These are phyloP conservation scores for Carpinus fangiana DNA, from an alignment of 306 rosid species.

Conservation along the genomic window DNA sequence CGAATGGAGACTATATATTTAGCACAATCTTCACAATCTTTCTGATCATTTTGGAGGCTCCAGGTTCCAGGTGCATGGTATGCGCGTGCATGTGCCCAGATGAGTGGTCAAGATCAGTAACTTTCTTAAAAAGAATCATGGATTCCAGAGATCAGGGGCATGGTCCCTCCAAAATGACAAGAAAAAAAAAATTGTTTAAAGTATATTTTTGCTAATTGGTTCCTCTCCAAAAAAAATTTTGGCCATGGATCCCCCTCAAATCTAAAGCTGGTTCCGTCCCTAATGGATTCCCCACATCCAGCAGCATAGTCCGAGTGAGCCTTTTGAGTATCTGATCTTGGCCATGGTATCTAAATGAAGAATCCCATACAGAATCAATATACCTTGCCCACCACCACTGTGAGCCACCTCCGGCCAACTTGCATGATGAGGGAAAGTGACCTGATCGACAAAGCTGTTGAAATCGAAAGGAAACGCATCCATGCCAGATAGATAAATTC, in stretches of 20 bases:
- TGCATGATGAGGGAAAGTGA: not conserved
- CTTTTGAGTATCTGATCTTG: not conserved
- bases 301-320: not conserved
- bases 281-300: not conserved
- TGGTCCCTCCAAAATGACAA: too few relatives aligned
- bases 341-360: not conserved
- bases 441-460: conserved; percentile 30
- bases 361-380: not conserved
- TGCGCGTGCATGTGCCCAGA: too few relatives aligned
- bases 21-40: too few relatives aligned
- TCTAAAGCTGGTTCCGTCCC: too few relatives aligned
- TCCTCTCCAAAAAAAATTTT: too few relatives aligned
- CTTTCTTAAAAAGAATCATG: not conserved
- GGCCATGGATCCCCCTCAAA: too few relatives aligned
- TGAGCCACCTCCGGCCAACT: conserved; percentile 32
- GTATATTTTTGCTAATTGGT: too few relatives aligned
- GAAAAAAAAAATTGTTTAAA: too few relatives aligned
- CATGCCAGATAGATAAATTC: conserved; percentile 34
- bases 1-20: too few relatives aligned
- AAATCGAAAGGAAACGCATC: conserved; percentile 35
- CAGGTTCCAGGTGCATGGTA: too few relatives aligned
- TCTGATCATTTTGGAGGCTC: too few relatives aligned
- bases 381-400: not conserved
- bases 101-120: not conserved
- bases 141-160: not conserved